phyloP scores from a whole-genome alignment of 192 early-diverging fungal genomes.

The Phycomyces nitens region DNA sequence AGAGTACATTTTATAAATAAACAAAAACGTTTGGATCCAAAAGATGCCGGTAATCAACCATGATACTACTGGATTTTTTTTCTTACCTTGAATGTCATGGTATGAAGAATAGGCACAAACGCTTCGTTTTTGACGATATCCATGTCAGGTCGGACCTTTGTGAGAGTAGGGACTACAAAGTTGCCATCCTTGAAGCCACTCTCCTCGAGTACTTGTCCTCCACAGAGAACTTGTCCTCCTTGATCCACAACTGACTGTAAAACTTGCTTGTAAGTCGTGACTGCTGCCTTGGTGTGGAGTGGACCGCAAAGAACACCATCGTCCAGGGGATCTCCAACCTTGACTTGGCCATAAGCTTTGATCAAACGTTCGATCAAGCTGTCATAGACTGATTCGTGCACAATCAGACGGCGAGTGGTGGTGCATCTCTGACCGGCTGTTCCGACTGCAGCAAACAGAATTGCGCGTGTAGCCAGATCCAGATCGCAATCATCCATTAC shows the following conservation, averaged over 20 bases:
- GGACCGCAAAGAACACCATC: conserved; percentile 86
- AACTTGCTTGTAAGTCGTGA: conserved; percentile 68
- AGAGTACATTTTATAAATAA: too few relatives aligned
- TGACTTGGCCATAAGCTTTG: conserved; percentile 85
- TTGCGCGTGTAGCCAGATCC: conserved; percentile 80
- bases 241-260: conserved; percentile 77
- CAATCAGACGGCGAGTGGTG: conserved; percentile 83
- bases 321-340: conserved; percentile 84
- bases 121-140: conserved; percentile 88
- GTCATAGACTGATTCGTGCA: conserved; percentile 88
- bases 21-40: too few relatives aligned
- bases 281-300: conserved; percentile 83
- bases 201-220: conserved; percentile 72
- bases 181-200: conserved; percentile 58
- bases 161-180: conserved; percentile 93
- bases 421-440: conserved; percentile 96
- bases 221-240: conserved; percentile 82
- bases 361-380: conserved; percentile 70
- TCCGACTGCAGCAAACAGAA: conserved; percentile 93
- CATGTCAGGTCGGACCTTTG: conserved; percentile 69
- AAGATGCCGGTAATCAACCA: too few relatives aligned
- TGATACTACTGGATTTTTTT: too few relatives aligned
- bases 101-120: conserved; percentile 93
- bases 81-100: conserved; percentile 62
- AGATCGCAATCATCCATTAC: conserved; percentile 89